Conservation (phyloP, 805 yeast species). For the Dipodascus geniculatus region DNA sequence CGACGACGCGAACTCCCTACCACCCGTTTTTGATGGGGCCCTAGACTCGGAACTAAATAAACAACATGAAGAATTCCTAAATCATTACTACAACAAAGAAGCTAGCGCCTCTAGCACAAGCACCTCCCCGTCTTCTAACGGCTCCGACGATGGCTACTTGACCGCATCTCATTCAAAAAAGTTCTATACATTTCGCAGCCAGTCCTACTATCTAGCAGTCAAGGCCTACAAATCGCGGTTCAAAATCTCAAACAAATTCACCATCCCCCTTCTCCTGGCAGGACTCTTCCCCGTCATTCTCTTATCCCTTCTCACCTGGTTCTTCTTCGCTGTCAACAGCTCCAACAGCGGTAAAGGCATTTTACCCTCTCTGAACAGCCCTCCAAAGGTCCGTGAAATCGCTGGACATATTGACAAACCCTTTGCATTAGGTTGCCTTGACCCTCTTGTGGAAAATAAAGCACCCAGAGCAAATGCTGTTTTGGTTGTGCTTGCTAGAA, state of each 20-base stretch:
- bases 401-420: constrained; percentile 28
- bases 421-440: constrained; percentile 43
- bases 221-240: background rate
- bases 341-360: background rate
- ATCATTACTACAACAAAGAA: background rate
- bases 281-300: background rate
- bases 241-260: background rate
- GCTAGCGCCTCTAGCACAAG: background rate
- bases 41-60: background rate
- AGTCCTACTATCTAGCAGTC: background rate
- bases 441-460: constrained; percentile 28
- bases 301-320: background rate
- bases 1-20: background rate
- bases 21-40: background rate
- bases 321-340: background rate
- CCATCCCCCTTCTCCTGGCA: background rate
- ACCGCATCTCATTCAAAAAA: background rate
- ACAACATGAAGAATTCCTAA: background rate
- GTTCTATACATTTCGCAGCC: background rate
- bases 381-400: constrained; percentile 7
- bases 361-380: background rate
- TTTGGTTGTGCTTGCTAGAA: constrained; percentile 72
- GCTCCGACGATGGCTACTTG: background rate
- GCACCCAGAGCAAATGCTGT: constrained; percentile 68
- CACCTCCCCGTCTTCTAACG: background rate